Evolutionary conservation across 768 basidiomycete genomes (phyloP), one percentile per base, ranked within the genome.

Genomic region (Gelatoporia subvermispora): DNA sequence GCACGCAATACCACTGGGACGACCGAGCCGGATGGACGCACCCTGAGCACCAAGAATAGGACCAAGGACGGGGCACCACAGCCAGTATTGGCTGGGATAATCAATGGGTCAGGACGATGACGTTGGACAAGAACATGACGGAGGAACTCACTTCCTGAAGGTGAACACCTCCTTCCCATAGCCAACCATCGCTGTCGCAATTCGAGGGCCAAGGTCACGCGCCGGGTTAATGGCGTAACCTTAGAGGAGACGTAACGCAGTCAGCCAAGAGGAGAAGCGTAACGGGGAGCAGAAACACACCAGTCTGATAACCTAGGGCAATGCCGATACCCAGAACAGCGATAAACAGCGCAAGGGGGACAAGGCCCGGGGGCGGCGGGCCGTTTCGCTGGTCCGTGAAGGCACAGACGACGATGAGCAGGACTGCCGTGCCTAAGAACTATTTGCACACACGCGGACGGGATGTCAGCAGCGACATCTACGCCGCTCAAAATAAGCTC

Each of bases 121-220:
- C 25, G 18, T 36, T 8, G n/a, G n/a, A 47, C 17, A 34, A 39
- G 25, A n/a, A 17, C 24, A 4, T 3, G 41, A 41, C 9, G 24
- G 4, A 47, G 13, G 16, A 31, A 60, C 70, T 22, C 48, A 75
- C 74, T 70, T 67, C 48, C 74, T 59, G 61, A 62, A 74, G 1
- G 68, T 70, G 66, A 68, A 77, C 16, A 74, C 65, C 35, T 72
- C 69, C 58, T 63, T 65, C 17, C 84, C 84, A 55, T 85, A 88
- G n/a, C 85, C 85, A 7, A 74, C 83, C 79, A 86, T 84, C 4
- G 84, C 74, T 1, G 82, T 85, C 59, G 85, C 62, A 25, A 87
- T 55, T 9, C 85, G 73, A 1, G 85, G 85, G 5, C 85, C 85
- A 22, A 87, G 66, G 65, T 87, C 85, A 57, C 85, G 80, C 25